A percentile compares a stretch with the other conserved stretches of the same genome.
Evolutionary conservation across 1,139 yeast species (phyloP).

Genomic region (Sugiyamaella paludigena): DNA sequence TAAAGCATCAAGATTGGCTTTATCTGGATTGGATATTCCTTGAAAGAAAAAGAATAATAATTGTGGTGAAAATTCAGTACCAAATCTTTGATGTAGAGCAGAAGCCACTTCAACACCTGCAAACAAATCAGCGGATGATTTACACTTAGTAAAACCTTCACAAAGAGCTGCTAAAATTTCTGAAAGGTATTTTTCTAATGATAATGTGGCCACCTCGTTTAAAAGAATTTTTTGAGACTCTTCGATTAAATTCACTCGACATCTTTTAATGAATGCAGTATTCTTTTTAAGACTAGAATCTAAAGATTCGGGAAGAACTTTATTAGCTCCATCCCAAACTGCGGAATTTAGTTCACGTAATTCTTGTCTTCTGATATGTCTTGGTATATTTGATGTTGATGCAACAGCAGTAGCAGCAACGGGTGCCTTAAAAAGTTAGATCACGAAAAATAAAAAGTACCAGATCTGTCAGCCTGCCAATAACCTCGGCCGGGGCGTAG

Average conservation of each 20-base stretch:
- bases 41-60: constrained; percentile 50
- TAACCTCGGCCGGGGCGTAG: too few species aligned
- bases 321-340: constrained; percentile 55
- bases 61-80: constrained; percentile 50
- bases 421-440: constrained; percentile 7
- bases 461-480: constrained; percentile 2
- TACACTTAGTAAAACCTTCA: constrained; percentile 60
- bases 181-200: constrained; percentile 72
- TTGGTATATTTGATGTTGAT: constrained; percentile 3
- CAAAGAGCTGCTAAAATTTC: constrained; percentile 64
- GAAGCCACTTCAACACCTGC: constrained; percentile 70
- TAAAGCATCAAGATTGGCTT: constrained; percentile 34
- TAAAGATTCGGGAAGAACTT: constrained; percentile 38
- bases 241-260: constrained; percentile 55
- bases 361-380: constrained; percentile 36
- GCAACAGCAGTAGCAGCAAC: constrained; percentile 2
- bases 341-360: constrained; percentile 45
- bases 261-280: constrained; percentile 73
- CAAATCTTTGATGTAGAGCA: constrained; percentile 75
- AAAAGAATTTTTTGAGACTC: constrained; percentile 50
- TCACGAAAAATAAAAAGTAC: not conserved
- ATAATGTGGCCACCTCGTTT: constrained; percentile 59
- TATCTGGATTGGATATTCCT: constrained; percentile 45
- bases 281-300: constrained; percentile 84
- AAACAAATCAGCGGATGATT: constrained; percentile 56